Conservation (phyloP, 176 grass and related monocot species). For the Chloris gayana region DNA sequence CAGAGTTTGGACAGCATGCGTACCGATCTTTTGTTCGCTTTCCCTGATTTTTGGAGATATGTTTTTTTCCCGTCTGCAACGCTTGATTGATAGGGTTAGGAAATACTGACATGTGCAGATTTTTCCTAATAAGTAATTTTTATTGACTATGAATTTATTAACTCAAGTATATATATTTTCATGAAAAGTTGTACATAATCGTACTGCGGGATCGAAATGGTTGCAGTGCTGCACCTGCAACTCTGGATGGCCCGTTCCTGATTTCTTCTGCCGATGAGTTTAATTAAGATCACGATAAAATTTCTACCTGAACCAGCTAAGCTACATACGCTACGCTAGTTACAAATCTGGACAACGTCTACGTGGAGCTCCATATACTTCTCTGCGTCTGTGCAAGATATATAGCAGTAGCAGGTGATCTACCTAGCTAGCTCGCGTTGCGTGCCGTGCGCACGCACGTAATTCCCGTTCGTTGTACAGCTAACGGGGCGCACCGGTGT, state of each 20-base stretch:
- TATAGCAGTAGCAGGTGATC: too few species aligned
- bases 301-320: neutral
- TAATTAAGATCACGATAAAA: neutral
- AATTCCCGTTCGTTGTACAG: neutral
- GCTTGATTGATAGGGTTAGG: too few species aligned
- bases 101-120: too few species aligned
- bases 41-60: too few species aligned
- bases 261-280: neutral
- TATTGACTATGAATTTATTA: neutral
- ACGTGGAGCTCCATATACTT: neutral
- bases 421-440: neutral
- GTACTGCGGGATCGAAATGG: neutral
- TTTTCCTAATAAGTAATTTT: too few species aligned
- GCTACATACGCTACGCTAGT: neutral
- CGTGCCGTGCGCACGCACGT: neutral
- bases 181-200: too few species aligned
- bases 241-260: neutral
- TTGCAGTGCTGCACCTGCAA: neutral
- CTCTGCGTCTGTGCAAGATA: neutral
- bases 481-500: neutral
- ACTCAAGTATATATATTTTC: too few species aligned
- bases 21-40: too few species aligned
- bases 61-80: too few species aligned
- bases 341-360: neutral
- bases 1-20: neutral